phyloP scores from a whole-genome alignment of 148 eudicot genomes.

The Rhododendron henanense region DNA sequence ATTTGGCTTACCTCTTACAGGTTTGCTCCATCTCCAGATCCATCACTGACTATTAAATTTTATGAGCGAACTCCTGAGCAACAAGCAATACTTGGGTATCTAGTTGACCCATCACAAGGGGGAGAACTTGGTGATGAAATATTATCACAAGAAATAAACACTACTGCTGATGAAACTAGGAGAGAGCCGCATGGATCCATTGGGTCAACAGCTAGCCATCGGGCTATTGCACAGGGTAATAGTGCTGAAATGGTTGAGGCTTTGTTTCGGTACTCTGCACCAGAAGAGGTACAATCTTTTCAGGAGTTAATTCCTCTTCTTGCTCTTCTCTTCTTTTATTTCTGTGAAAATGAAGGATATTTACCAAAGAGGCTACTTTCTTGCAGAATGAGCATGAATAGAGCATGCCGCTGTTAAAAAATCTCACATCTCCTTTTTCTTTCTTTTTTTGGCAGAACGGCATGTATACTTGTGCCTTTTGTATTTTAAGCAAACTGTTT shows the following conservation, averaged over 20 bases:
- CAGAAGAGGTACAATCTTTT: conserved; percentile 69
- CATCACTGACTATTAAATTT: conserved; percentile 56
- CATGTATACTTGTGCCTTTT: background rate
- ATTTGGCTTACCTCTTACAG: conserved; percentile 24
- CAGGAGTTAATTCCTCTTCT: conserved; percentile 6
- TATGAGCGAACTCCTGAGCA: conserved; percentile 92
- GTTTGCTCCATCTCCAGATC: conserved; percentile 83
- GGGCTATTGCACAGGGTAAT: conserved; percentile 85
- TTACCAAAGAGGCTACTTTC: background rate
- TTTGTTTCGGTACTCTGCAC: conserved; percentile 84
- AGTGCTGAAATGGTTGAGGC: conserved; percentile 68
- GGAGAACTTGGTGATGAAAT: conserved; percentile 41
- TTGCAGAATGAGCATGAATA: background rate
- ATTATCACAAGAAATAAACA: conserved; percentile 22
- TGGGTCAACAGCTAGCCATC: conserved; percentile 79
- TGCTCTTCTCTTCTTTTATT: background rate
- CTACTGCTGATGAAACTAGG: conserved; percentile 19
- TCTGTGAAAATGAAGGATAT: background rate
- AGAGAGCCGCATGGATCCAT: conserved; percentile 81
- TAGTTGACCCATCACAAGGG: conserved; percentile 47
- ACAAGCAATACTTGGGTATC: conserved; percentile 68
- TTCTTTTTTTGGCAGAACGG: background rate
- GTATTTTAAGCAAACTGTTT: background rate
- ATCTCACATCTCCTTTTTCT: background rate
- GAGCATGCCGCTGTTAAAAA: background rate